Base-by-base conservation (phyloP, 2,329 filamentous ascomycete species). In the Amylocarpus encephaloides region DNA sequence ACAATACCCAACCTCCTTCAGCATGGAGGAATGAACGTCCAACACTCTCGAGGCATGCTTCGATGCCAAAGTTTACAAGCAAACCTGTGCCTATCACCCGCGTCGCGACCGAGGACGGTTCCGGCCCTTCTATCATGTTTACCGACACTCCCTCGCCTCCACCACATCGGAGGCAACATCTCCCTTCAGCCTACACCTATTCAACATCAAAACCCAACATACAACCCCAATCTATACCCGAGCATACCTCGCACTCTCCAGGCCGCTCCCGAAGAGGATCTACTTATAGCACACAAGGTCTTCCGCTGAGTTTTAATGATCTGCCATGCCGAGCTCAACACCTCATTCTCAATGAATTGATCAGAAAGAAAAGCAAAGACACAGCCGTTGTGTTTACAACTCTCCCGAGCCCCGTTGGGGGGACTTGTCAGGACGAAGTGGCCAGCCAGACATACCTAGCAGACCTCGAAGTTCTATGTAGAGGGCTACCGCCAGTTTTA, bases 351-450 rank as follows among this genome's bases (percentile, higher is more conserved):
- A 95, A 95, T 65, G 88, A 95, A 66, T 71, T 94, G 57, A 90
- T 95, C 71, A 74, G 77, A 2, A 74, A 76, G 51, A 73, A 88
- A 54, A 88, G 84, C 57, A 66, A 67, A 35, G 75, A 86, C 16
- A 88, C 89, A 1, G 87, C 87, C 0, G 88, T 94, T 0, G 69
- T 93, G 13, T 84, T 95, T 59, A 94, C 86, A 1, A 95, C 90
- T 19, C 70, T 95, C 35, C 90, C 89, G 1, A 88, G 88, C 46
- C 89, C 89, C 0, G 73, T 83, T 7, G 85, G 91, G 55, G 88
- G 87, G 0, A 94, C 88, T 0, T 82, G 81, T 62, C 71, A 77
- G 51, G 86, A 83, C 54, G 85, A 88, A 65, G 71, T 73, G 36
- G 81, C 85, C 15, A 88, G 86, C 59, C 71, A 88, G 50, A 78